phyloP scores from a whole-genome alignment of 202 grass and related monocot species.

The Panicum virgatum region DNA sequence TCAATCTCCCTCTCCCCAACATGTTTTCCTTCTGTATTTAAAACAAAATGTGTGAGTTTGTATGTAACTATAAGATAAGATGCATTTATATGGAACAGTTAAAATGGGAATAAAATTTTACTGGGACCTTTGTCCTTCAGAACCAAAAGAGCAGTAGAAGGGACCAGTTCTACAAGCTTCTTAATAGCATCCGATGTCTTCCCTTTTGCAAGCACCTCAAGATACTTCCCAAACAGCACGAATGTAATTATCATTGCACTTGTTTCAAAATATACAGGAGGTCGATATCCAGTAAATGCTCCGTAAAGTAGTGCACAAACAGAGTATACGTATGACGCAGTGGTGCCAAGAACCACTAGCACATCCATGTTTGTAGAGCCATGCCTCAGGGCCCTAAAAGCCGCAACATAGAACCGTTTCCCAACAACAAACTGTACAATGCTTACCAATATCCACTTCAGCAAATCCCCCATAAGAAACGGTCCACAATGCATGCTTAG shows the following conservation, averaged over 20 bases:
- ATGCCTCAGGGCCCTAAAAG: conserved; percentile 85
- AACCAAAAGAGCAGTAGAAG: conserved; percentile 89
- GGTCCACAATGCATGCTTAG: conserved; percentile 78
- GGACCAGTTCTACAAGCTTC: conserved; percentile 95
- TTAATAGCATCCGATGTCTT: conserved; percentile 96
- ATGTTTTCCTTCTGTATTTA: conserved; percentile 67
- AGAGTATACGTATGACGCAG: conserved; percentile 90
- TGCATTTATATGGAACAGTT: conserved; percentile 13
- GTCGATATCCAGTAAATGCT: conserved; percentile 63
- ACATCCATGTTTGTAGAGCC: conserved; percentile 99
- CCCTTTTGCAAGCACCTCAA: conserved; percentile 95
- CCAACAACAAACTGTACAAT: conserved; percentile 95
- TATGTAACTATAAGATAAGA: background rate
- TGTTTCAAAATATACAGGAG: conserved; percentile 97
- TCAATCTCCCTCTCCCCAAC: conserved; percentile 88
- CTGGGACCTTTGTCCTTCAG: conserved; percentile 81
- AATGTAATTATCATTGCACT: conserved; percentile 99
- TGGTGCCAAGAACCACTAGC: conserved; percentile 91
- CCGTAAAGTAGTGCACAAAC: conserved; percentile 80
- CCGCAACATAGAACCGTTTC: conserved; percentile 90
- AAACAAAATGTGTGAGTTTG: conserved; percentile 26
- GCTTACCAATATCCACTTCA: conserved; percentile 87
- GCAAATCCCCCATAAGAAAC: conserved; percentile 76
- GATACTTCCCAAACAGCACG: conserved; percentile 95
- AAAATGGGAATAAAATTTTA: background rate